Evolutionary conservation across 257 asterid species (phyloP), one percentile per base, ranked within the genome.

Genomic region (Datura wrightii): DNA sequence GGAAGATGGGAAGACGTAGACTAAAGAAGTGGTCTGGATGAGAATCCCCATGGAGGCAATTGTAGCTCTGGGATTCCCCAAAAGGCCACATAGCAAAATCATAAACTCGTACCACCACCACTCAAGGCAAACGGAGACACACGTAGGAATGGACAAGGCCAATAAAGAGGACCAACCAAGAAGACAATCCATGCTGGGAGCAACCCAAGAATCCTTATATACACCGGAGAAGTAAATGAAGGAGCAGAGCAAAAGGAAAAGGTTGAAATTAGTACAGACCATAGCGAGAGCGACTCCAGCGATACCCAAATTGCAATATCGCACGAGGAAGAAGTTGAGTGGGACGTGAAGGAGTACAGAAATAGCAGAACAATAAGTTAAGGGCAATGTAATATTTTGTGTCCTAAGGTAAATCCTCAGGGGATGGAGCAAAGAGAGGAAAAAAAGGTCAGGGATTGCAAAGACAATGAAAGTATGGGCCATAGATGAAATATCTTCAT

Each of bases 71-170:
- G 99, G 98, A 86, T 91, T 96, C 0, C 89, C 46, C 1, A 96
- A 70, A 1, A 96, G 83, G 1, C 99, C 99, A 52, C 98, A 96
- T 0, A 94, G 88, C 90, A 96, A 82, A 62, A 96, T 94, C 99
- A 95, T 95, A 24, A 95, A 90, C 55, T 95, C 99, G 48, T 95
- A 95, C 99, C 99, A 95, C 99, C 99, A 96, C 99, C 99, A 96
- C 76, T 96, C 99, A 0, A 96, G 84, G 55, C 99, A 96, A 1
- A 96, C 97, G 2, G 99, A 96, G 7, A 96, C 55, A 81, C 99
- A 96, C 0, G 94, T 96, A 0, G 99, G 99, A 5, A 96, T 88
- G 0, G 98, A 93, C 0, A 96, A 44, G 0, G 93, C 83, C 13
- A 94, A 86, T 52, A 96, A 87, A 5, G 92, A 79, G 2, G 98